These are phyloP conservation scores for Schwanniomyces yamadae DNA, from an alignment of 805 yeast species.

Conservation along the genomic window DNA sequence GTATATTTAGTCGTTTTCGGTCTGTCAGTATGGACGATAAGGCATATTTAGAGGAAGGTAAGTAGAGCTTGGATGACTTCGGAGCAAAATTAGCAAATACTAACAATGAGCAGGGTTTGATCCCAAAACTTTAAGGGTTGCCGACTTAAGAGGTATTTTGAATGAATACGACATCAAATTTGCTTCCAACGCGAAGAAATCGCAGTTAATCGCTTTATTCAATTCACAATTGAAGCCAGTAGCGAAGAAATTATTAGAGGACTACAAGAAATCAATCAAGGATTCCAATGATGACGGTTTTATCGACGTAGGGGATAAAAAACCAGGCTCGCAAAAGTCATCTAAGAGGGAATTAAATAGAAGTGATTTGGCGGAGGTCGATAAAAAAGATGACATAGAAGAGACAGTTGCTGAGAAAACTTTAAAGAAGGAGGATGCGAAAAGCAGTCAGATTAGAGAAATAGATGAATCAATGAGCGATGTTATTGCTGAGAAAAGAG, in stretches of 20 bases:
- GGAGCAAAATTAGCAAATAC: slow-evolving; percentile 6
- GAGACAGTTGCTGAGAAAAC: slow-evolving; percentile 2
- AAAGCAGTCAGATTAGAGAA: slow-evolving; percentile 5
- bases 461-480: slow-evolving; percentile 1
- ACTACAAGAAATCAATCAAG: slow-evolving; percentile 16
- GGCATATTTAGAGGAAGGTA: slow-evolving; percentile 24
- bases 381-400: neutral
- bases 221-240: slow-evolving; percentile 51
- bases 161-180: slow-evolving; percentile 59
- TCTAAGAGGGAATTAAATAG: neutral
- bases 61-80: slow-evolving; percentile 5
- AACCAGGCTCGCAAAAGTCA: neutral
- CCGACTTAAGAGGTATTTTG: slow-evolving; percentile 68
- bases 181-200: slow-evolving; percentile 66
- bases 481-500: neutral
- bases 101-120: slow-evolving; percentile 56
- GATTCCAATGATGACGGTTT: slow-evolving; percentile 22
- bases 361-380: slow-evolving; percentile 3
- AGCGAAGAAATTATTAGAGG: slow-evolving; percentile 40
- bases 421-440: slow-evolving; percentile 12
- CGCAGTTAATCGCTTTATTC: slow-evolving; percentile 61
- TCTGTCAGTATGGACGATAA: slow-evolving; percentile 27
- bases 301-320: slow-evolving; percentile 9
- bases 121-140: slow-evolving; percentile 61
- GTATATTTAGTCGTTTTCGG: too few species aligned